Conservation (phyloP, 2,329 filamentous ascomycete genomes). For the Diaporthe citriasiana region DNA sequence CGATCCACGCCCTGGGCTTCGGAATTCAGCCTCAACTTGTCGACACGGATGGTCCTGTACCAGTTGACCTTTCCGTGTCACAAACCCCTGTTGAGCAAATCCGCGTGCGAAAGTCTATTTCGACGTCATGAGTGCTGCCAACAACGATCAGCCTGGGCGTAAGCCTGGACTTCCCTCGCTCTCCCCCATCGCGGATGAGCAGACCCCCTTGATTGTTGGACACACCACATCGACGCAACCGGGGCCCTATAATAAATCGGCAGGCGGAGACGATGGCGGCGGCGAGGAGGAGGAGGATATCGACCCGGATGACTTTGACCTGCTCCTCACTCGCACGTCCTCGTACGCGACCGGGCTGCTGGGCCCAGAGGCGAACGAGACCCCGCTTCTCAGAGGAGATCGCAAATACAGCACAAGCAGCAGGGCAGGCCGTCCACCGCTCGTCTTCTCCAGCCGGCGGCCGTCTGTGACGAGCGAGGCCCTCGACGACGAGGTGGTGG, state of each 20-base stretch:
- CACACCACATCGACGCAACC: constrained; percentile 10
- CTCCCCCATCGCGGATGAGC: constrained; percentile 36
- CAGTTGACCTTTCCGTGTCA: no score
- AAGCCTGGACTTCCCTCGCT: neutral
- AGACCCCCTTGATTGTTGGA: constrained; percentile 37
- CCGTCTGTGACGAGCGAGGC: constrained; percentile 35
- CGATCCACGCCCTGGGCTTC: neutral
- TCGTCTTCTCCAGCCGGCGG: constrained; percentile 26
- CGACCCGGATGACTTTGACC: constrained; percentile 54
- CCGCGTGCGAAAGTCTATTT: neutral
- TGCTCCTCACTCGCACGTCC: constrained; percentile 57
- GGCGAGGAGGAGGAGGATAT: constrained; percentile 42
- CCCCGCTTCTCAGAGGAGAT: constrained; percentile 56
- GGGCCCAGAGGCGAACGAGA: constrained; percentile 58
- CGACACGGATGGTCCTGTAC: neutral
- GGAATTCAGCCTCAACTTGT: neutral
- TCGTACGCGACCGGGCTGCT: constrained; percentile 55
- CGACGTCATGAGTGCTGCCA: constrained; percentile 21
- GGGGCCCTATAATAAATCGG: neutral
- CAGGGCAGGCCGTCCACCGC: constrained; percentile 26
- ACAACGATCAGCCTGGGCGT: neutral
- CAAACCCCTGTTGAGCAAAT: neutral
- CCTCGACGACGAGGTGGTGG: constrained; percentile 23
- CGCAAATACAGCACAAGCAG: constrained; percentile 48
- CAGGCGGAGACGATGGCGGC: constrained; percentile 21